phyloP scores from a whole-genome alignment of 305 asterid species.

The Withania somnifera region DNA sequence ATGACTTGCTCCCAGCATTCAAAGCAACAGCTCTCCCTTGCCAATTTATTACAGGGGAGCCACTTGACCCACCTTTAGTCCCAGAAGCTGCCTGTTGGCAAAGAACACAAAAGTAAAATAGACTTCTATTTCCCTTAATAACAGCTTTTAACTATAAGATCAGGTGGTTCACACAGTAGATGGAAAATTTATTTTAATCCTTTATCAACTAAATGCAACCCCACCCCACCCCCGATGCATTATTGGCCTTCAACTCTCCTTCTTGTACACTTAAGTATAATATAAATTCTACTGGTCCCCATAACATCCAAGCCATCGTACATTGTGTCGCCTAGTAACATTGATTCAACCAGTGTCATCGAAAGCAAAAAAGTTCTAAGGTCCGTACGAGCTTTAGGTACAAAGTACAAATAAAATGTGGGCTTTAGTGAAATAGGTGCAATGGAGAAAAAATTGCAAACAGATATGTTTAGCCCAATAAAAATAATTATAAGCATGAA shows the following conservation, averaged over 20 bases:
- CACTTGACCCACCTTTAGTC: conserved; percentile 99
- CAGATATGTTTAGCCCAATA: too few species aligned
- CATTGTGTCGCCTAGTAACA: background rate
- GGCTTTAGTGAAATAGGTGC: too few species aligned
- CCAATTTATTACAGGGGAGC: conserved; percentile 99
- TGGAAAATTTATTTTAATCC: too few species aligned
- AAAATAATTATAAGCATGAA: too few species aligned
- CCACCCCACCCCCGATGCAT: too few species aligned
- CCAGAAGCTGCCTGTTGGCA: conserved; percentile 92
- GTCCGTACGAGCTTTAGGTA: too few species aligned
- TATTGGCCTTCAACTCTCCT: background rate
- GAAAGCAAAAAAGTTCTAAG: too few species aligned
- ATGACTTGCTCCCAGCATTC: conserved; percentile 98
- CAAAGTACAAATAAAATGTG: too few species aligned
- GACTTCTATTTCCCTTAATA: background rate
- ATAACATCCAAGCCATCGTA: background rate
- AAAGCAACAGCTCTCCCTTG: conserved; percentile 98
- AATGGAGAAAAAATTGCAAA: too few species aligned
- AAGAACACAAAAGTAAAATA: conserved; percentile 1
- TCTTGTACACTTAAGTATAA: background rate
- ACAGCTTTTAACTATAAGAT: background rate
- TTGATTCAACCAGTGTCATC: background rate
- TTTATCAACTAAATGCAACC: too few species aligned
- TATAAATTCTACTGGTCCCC: background rate
- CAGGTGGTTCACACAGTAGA: background rate